Evolutionary conservation across 1,139 yeast species (phyloP).

Genomic region (Spencermartinsiella ligniputridi): DNA sequence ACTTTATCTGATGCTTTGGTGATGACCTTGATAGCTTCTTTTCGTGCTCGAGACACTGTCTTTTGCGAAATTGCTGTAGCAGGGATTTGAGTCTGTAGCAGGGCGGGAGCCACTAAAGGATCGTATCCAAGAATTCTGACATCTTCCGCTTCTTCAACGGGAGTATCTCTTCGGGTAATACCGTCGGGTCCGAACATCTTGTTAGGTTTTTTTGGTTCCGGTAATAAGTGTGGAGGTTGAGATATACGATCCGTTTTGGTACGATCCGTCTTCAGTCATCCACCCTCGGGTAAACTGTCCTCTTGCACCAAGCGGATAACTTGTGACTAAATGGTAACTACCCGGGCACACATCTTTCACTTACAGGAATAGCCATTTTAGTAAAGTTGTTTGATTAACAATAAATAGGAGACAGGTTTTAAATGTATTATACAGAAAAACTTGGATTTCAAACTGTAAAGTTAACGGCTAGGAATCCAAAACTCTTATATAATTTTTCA

Average conservation of each 20-base stretch:
- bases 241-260: no score
- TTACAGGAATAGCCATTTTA: slow-evolving; percentile 1
- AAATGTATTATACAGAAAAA: no score
- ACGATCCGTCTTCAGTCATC: no score
- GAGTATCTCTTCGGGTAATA: slow-evolving; percentile 29
- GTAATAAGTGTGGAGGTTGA: no score
- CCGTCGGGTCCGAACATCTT: slow-evolving; percentile 46
- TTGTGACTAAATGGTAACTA: no score
- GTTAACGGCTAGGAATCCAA: no score
- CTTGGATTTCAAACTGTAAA: no score
- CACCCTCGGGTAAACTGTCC: no score
- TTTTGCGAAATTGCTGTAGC: slow-evolving; percentile 57
- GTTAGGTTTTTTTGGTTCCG: no score
- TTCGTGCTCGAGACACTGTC: slow-evolving; percentile 74
- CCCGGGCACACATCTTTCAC: neutral
- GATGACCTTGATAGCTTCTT: slow-evolving; percentile 67
- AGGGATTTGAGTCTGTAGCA: slow-evolving; percentile 73
- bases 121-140: slow-evolving; percentile 86
- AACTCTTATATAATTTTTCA: neutral
- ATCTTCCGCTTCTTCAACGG: slow-evolving; percentile 61
- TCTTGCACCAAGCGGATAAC: no score
- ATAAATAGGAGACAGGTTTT: neutral
- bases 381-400: no score
- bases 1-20: slow-evolving; percentile 74
- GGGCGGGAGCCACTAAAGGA: slow-evolving; percentile 85